Evolutionary conservation across 768 basidiomycete species (phyloP), one percentile per base, ranked within the genome.

Genomic region (Pluteus cervinus): DNA sequence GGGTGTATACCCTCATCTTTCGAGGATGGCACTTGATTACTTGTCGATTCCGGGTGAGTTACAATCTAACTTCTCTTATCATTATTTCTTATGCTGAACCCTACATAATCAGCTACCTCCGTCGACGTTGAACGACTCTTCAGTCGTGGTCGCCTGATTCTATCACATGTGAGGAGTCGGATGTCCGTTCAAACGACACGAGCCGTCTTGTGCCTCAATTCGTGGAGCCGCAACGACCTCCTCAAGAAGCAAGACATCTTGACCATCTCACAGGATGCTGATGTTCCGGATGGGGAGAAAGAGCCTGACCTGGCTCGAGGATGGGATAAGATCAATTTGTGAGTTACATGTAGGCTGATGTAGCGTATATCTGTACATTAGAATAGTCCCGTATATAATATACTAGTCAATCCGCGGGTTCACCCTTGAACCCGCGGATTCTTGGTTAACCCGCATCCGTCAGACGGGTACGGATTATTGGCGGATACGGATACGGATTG

Each of bases 21-120:
- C 53, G 0, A 41, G 50, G 0, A 62, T 31, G 62, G 63, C 56
- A 5, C 31, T 58, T 0, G 55, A 65, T 32, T 63, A 63, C 24
- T 45, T 59, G 1, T 43, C 39, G 7, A 56, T 62, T 24, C 60
- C 54, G 3, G 54, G 57, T 60, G 38, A n/a, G 47, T 55, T 18
- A 40, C 45, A 3, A 29, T 41, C 14, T 33, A 39, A 7, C 8
- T 29, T 11, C 14, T 15, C 17, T 11, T 36, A 21, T 24, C 14
- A n/a, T 39, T n/a, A 22, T 7, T 43, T 15, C n/a, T 24, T n/a
- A 7, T 25, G 8, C 17, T 10, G 11, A 32, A 23, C 21, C 41
- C 3, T 23, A 8, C 39, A 11, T 28, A 7, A 26, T 25, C 28
- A 37, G 52, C 50, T 25, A 55, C 45, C 0, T 55, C 46, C 0